Evolutionary conservation across 768 basidiomycete species (phyloP), one percentile per base, ranked within the genome.

Genomic region (Phallus indusiatus): DNA sequence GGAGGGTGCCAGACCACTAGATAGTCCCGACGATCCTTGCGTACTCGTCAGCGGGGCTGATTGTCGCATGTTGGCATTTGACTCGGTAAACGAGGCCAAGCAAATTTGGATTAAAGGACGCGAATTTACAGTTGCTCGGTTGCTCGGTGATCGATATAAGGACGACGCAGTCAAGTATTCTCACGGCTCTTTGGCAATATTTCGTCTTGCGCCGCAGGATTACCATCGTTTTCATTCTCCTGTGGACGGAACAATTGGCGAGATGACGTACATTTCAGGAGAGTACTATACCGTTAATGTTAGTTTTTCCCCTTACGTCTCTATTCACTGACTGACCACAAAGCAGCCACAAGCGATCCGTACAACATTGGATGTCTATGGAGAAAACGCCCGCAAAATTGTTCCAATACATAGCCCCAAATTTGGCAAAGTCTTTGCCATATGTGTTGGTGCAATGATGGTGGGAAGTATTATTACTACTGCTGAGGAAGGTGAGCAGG

Each of bases 211-310:
- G 1, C 94, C 94, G 0, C 89, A 94, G 72, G 94, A 97, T 65
- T 97, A 97, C 66, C 94, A 97, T 71, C 86, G 94, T 1, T 96
- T 94, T 79, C 90, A 91, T 68, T 82, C 82, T 0, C 90, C 91
- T 0, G 88, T 94, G 20, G 89, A 90, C 61, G 93, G 94, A 0
- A 81, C 69, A 37, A 81, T 98, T 28, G 94, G 94, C 17, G 76
- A 76, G 35, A 91, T 94, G 83, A 84, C 81, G 6, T 80, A 88
- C 66, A 88, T 97, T 56, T 64, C 83, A 2, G 95, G 95, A 6
- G 92, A 95, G 67, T 97, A 96, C 71, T 98, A 96, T 71, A 97
- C 96, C 0, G 95, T 96, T 62, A 95, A 94, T 59, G 88, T 89
- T 63, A 53, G 82, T 74, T 2, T 21, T 17, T 28, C 28, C 28